Evolutionary conservation across 139 green algal species (phyloP).

Genomic region (Coelastrella sp.): DNA sequence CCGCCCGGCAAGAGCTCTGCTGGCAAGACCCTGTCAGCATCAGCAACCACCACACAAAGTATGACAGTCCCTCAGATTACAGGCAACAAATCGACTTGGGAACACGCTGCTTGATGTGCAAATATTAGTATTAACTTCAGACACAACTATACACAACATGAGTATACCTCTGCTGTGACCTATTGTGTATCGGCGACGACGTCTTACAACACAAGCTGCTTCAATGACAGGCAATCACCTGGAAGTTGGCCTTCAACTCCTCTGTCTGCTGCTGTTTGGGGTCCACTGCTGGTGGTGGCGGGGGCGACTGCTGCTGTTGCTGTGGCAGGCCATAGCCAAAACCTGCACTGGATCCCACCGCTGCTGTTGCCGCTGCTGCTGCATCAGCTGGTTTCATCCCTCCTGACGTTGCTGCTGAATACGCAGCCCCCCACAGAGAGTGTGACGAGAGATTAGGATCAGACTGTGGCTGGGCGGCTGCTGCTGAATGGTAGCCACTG

Average conservation of each 20-base stretch:
- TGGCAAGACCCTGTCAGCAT: conserved; percentile 43
- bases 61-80: too few relatives aligned
- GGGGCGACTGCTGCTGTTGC: background rate
- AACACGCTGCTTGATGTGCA: too few relatives aligned
- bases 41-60: too few relatives aligned
- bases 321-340: background rate
- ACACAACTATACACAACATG: too few relatives aligned
- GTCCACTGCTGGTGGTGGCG: conserved; percentile 19
- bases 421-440: conserved; percentile 34
- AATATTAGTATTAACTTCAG: too few relatives aligned
- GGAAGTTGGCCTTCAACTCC: conserved; percentile 53
- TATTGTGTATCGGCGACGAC: too few relatives aligned
- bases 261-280: conserved; percentile 22
- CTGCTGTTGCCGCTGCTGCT: conserved; percentile 11
- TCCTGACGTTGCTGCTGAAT: conserved; percentile 45
- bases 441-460: background rate
- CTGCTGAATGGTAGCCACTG: conserved; percentile 22
- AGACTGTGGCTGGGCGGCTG: background rate
- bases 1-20: conserved; percentile 47
- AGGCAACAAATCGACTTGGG: too few relatives aligned
- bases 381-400: conserved; percentile 1
- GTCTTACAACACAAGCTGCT: too few relatives aligned
- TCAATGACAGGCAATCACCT: conserved; percentile 15
- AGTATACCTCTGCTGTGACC: too few relatives aligned
- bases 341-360: conserved; percentile 47